A percentile compares a stretch with the other conserved stretches of the same genome.
These are phyloP conservation scores for Chlorella sp. DNA, from an alignment of 139 green algal genomes.

Conservation along the genomic window DNA sequence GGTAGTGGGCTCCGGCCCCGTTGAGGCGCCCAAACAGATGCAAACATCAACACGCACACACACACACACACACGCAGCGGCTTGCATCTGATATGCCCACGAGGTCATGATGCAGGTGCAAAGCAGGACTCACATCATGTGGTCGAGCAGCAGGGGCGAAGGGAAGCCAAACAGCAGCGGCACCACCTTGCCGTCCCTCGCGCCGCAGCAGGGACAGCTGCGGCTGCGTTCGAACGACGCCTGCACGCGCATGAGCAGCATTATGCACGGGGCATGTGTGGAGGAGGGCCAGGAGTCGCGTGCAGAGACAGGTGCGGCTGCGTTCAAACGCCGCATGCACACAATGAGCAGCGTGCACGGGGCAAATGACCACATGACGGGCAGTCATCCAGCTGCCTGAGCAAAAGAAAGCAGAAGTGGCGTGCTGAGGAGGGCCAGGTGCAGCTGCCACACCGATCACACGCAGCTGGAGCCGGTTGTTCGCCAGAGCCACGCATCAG, in stretches of 20 bases:
- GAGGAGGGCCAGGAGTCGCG: too few relatives aligned
- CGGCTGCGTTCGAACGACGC: not conserved
- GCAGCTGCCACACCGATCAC: too few relatives aligned
- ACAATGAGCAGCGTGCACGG: too few relatives aligned
- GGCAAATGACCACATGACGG: too few relatives aligned
- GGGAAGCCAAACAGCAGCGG: constrained; percentile 47
- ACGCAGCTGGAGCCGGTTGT: too few relatives aligned
- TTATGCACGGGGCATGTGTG: not conserved
- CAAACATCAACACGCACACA: too few relatives aligned
- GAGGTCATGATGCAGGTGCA: too few relatives aligned
- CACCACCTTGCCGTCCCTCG: constrained; percentile 7
- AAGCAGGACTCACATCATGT: constrained; percentile 19
- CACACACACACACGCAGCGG: too few relatives aligned
- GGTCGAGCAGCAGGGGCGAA: constrained; percentile 14
- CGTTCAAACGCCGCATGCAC: not conserved
- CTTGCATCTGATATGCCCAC: too few relatives aligned
- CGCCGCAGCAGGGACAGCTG: constrained; percentile 38
- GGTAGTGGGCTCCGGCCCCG: too few relatives aligned
- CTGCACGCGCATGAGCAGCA: not conserved
- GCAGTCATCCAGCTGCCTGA: not conserved
- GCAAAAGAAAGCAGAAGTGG: not conserved
- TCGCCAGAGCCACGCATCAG: too few relatives aligned
- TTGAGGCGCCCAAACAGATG: too few relatives aligned
- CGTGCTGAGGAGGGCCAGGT: not conserved
- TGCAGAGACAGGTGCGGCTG: constrained; percentile 24